A percentile compares a stretch with the other conserved stretches of the same genome.
Conservation (phyloP, 1,139 yeast species). For the Kodamaea anthophila region DNA sequence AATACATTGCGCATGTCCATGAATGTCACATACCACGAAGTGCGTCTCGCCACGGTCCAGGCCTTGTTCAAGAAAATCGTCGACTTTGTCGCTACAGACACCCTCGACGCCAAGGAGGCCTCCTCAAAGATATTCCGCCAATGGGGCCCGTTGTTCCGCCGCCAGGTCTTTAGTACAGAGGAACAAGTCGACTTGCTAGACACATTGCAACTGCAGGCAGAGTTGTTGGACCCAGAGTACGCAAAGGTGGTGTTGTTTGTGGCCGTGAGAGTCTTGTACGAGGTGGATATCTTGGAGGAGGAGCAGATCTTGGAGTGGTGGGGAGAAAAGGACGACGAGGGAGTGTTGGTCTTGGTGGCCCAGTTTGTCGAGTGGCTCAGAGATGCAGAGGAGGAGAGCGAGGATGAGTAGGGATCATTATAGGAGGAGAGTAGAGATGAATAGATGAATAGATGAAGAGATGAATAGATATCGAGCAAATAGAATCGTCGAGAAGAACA, state of each 20-base stretch:
- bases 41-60: constrained; percentile 70
- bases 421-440: too few species aligned
- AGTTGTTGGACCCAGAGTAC: constrained; percentile 21
- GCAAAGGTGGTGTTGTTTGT: constrained; percentile 55
- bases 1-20: constrained; percentile 95
- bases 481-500: too few species aligned
- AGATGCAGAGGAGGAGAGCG: constrained; percentile 80
- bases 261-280: constrained; percentile 66
- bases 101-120: constrained; percentile 71
- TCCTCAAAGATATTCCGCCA: constrained; percentile 63
- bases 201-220: constrained; percentile 48
- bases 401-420: constrained; percentile 22
- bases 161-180: constrained; percentile 74
- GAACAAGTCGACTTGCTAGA: constrained; percentile 74
- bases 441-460: too few species aligned
- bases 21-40: constrained; percentile 93
- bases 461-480: too few species aligned
- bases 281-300: constrained; percentile 75
- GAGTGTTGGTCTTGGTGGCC: constrained; percentile 46
- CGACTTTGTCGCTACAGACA: constrained; percentile 69
- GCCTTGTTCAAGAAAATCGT: constrained; percentile 66
- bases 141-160: constrained; percentile 74
- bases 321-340: constrained; percentile 42
- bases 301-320: constrained; percentile 81
- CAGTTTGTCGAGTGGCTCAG: constrained; percentile 84